Conservation (phyloP, 345 rosid species). For the Erucastrum elatum region DNA sequence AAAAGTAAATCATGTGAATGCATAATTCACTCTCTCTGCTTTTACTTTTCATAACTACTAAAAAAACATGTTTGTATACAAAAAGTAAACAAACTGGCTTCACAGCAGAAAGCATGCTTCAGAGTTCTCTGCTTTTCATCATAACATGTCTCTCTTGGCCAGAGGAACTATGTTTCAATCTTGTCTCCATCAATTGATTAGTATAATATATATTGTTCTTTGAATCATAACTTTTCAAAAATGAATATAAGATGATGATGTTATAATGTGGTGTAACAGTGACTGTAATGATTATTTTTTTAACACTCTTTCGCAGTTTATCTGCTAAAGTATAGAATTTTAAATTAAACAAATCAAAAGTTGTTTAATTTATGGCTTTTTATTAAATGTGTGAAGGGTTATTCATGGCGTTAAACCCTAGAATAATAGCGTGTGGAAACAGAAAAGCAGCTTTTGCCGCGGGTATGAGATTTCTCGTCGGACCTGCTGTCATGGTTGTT, state of each 20-base stretch:
- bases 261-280: conserved; percentile 7
- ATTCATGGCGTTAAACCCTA: conserved; percentile 99
- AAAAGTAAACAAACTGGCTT: conserved; percentile 40
- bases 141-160: conserved; percentile 28
- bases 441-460: conserved; percentile 83
- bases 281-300: conserved; percentile 24
- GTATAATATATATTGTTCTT: background rate
- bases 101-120: conserved; percentile 37
- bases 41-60: background rate
- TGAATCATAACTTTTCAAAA: conserved; percentile 6
- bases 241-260: conserved; percentile 12
- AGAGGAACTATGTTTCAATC: conserved; percentile 17
- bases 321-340: background rate
- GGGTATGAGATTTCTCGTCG: conserved; percentile 92
- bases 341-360: background rate
- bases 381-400: conserved; percentile 49
- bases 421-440: conserved; percentile 99
- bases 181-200: conserved; percentile 12
- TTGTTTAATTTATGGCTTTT: background rate
- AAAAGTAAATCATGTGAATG: conserved; percentile 23
- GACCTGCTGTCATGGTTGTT: conserved; percentile 98
- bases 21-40: conserved; percentile 21
- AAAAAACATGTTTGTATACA: conserved; percentile 32
- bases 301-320: conserved; percentile 20
- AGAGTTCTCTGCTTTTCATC: conserved; percentile 36